Evolutionary conservation across 192 early-diverging fungal genomes (phyloP).

Genomic region (Dissophora globulifera): DNA sequence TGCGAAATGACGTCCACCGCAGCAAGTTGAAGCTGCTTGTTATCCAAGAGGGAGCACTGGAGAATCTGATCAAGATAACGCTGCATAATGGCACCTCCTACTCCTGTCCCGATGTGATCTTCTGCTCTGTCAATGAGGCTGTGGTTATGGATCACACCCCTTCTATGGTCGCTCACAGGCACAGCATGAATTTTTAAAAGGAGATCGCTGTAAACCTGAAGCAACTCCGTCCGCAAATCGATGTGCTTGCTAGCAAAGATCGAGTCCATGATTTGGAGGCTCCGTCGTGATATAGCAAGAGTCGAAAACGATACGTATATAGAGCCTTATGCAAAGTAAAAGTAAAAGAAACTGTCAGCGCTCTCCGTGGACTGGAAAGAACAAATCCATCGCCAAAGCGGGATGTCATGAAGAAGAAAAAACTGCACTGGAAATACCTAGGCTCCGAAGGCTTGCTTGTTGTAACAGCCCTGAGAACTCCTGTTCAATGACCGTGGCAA

Average conservation of each 20-base stretch:
- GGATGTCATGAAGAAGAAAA: neutral
- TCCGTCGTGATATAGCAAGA: conserved; percentile 64
- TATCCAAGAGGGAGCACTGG: conserved; percentile 69
- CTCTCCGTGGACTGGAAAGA: no score
- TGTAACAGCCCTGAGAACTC: conserved; percentile 55
- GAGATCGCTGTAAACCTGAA: conserved; percentile 24
- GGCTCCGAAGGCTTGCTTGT: conserved; percentile 66
- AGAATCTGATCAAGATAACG: conserved; percentile 82
- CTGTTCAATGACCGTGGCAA: neutral
- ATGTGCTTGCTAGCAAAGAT: conserved; percentile 59
- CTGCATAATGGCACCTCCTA: conserved; percentile 93
- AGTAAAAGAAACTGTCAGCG: neutral
- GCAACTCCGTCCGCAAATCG: conserved; percentile 20
- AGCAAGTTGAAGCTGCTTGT: conserved; percentile 66
- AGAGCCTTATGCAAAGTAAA: conserved; percentile 59
- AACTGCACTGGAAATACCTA: conserved; percentile 50
- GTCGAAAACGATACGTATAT: conserved; percentile 78
- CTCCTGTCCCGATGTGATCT: conserved; percentile 53
- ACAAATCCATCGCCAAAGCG: no score
- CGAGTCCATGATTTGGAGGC: conserved; percentile 73
- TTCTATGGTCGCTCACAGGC: neutral
- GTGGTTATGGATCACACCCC: neutral
- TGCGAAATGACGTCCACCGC: conserved; percentile 85
- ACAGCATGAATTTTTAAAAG: conserved; percentile 30
- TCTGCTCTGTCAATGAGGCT: conserved; percentile 34